Evolutionary conservation across 768 basidiomycete genomes (phyloP), one percentile per base, ranked within the genome.

Genomic region (Filobasidium wieringae): DNA sequence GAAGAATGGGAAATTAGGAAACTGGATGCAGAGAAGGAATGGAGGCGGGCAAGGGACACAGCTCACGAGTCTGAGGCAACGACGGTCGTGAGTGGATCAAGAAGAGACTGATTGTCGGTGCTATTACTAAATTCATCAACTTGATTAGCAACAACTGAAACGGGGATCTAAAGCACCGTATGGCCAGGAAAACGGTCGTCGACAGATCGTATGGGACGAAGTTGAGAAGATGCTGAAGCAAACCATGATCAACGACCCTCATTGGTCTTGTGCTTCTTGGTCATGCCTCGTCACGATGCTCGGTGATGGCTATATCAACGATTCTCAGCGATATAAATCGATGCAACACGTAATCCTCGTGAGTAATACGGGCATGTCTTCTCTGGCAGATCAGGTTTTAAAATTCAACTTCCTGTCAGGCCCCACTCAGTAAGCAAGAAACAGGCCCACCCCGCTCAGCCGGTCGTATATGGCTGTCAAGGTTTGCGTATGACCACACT

Each of bases 261-360:
- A 64, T 19, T 73, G 72, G 72, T 66, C 68, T 17, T 71, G 68
- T 53, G 63, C 68, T 5, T 61, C 70, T 36, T 73, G 68, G 68
- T 53, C 67, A 6, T 53, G 59, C 6, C 12, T 73, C 6, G 68
- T 71, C 11, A 69, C 59, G 30, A 47, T 71, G 43, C 65, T 73
- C 53, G 72, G 72, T 5, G 59, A 62, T 15, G 40, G 60, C 7
- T 71, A 71, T 55, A 49, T 58, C 33, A 58, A 64, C 6, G 64
- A 65, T 11, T 66, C 64, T n/a, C 19, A 15, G 1, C 55, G 67
- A 26, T 57, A 66, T 15, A 50, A 50, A 24, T 56, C 34, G 4
- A 60, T 73, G 33, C 66, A 71, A 45, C 60, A 64, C 31, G 66
- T 71, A 50, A 66, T 73, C 55, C 60, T 68, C 33, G 69, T 72